Conservation (phyloP, 306 rosid genomes). For the Casuarina glauca region DNA sequence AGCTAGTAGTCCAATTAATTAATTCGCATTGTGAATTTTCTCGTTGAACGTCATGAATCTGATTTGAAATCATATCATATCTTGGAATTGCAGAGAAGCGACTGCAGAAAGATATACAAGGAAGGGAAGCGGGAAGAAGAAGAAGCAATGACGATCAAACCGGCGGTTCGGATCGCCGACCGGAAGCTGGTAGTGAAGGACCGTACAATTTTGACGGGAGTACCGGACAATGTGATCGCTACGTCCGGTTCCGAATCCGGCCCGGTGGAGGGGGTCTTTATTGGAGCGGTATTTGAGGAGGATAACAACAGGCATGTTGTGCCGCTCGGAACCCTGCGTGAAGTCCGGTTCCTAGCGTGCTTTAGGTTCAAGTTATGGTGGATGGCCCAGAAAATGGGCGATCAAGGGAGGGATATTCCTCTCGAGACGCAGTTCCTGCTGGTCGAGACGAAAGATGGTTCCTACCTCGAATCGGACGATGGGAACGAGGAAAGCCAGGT, state of each 20-base stretch:
- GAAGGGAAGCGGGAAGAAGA: neutral
- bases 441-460: constrained; percentile 66
- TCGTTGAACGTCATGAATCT: neutral
- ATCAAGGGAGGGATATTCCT: constrained; percentile 66
- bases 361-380: constrained; percentile 96
- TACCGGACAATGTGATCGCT: constrained; percentile 66
- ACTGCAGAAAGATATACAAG: constrained; percentile 11
- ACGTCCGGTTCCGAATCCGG: constrained; percentile 59
- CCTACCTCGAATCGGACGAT: constrained; percentile 58
- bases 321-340: constrained; percentile 49
- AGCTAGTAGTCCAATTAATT: neutral
- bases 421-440: constrained; percentile 82
- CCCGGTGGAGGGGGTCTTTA: constrained; percentile 63
- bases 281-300: constrained; percentile 55
- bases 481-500: constrained; percentile 46
- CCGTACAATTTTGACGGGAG: constrained; percentile 66
- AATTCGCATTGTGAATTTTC: neutral
- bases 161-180: constrained; percentile 56
- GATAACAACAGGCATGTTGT: constrained; percentile 67
- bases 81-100: constrained; percentile 37
- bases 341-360: constrained; percentile 73
- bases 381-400: constrained; percentile 98
- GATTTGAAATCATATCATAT: neutral
- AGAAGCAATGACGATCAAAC: constrained; percentile 73
- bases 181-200: constrained; percentile 62